Base-by-base conservation (phyloP, 352 stramenopile species). In the Globisporangium apiculatum region DNA sequence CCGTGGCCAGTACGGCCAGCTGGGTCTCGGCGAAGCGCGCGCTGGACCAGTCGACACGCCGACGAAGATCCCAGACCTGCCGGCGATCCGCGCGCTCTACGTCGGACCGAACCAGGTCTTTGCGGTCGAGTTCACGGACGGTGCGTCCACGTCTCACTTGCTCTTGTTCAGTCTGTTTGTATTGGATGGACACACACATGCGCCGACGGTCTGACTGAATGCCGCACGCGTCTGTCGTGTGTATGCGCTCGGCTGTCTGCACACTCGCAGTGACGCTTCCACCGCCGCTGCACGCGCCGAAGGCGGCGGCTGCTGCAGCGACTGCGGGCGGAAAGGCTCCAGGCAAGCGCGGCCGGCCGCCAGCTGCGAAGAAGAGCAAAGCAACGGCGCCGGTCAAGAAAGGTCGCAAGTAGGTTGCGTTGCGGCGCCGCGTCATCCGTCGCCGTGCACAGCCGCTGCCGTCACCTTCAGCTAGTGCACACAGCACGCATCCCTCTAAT, bases 21-120 rank as follows among this genome's bases (percentile, higher is more conserved):
- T 93, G 6, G 83, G 83, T 10, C 58, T 87, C 7, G 78, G 83
- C 7, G 58, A 76, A 0, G 58, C 71, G 12, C 66, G 77, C 48
- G 52, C 41, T 2, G 69, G 63, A 9, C 61, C 66, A 1, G 9
- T 83, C 40, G 69, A 69, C 36, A 74, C 60, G 9, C 79, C 83
- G 0, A 87, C 79, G 4, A 83, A 87, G 53, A 64, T 92, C 7
- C 50, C 61, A 5, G 58, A 69, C 14, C 65, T 92, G 14, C 76
- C 78, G 10, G 53, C 51, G 15, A 87, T 92, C 71, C 62, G 83
- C 58, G 84, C 86, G 46, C 31, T 92, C 43, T 78, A 71, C 38
- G 69, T 76, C 9, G 83, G 79, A 35, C 71, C 73, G n/a, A 90
- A 92, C 65, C 76, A 89, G 56, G 70, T 89, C 37, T 90, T 92